Conservation (phyloP, 257 asterid genomes). For the Primulina huaijiensis region DNA sequence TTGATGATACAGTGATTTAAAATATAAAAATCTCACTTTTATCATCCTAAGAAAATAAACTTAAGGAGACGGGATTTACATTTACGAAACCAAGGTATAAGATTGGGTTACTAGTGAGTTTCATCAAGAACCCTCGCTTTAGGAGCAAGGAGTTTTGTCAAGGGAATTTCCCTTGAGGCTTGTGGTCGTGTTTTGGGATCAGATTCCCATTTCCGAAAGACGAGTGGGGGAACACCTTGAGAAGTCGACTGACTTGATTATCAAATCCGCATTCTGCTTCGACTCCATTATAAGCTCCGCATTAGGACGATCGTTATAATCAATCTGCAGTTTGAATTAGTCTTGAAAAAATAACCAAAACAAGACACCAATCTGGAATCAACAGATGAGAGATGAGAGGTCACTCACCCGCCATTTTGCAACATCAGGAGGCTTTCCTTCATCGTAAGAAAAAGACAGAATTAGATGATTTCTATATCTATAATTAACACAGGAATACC, state of each 20-base stretch:
- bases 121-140: constrained; percentile 1
- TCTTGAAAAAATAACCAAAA: constrained; percentile 16
- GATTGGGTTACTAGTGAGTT: neutral
- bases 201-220: neutral
- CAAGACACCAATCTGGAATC: constrained; percentile 9
- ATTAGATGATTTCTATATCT: constrained; percentile 19
- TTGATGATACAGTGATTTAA: no score
- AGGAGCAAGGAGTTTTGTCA: no score
- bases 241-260: constrained; percentile 68
- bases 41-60: no score
- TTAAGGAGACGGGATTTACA: neutral
- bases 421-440: constrained; percentile 76
- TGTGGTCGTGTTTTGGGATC: neutral
- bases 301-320: constrained; percentile 81
- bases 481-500: neutral
- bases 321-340: constrained; percentile 50
- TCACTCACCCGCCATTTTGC: constrained; percentile 86
- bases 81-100: neutral
- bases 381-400: neutral
- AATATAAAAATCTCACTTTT: no score
- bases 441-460: constrained; percentile 25
- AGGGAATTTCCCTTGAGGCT: neutral
- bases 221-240: constrained; percentile 29
- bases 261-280: constrained; percentile 69
- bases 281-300: constrained; percentile 79